Evolutionary conservation across 2,329 filamentous ascomycete genomes (phyloP).

Genomic region (Fusarium cyanostomum): DNA sequence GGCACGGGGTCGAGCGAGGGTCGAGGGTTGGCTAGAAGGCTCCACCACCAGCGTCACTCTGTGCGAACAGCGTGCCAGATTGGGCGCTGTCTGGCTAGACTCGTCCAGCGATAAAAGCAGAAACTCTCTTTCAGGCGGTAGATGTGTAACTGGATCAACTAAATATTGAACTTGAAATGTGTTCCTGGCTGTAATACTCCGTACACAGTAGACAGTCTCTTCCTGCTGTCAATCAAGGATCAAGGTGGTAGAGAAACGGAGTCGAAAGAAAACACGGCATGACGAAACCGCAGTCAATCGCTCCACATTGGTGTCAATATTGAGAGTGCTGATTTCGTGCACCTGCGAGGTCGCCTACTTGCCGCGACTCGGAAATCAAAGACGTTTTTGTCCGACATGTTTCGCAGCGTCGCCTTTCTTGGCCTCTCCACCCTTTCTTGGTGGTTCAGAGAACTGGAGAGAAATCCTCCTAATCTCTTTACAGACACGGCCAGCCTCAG

Average conservation of each 20-base stretch:
- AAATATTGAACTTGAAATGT: conserved; percentile 4
- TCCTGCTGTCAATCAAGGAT: not conserved
- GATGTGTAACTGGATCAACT: conserved; percentile 9
- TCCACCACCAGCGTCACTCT: conserved; percentile 34
- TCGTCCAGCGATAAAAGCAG: conserved; percentile 19
- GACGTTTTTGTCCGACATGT: conserved; percentile 30
- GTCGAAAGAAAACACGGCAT: not conserved
- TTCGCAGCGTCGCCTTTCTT: not conserved
- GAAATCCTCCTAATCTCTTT: not conserved
- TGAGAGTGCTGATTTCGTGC: conserved; percentile 22
- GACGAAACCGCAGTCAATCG: conserved; percentile 6
- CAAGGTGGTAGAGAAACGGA: not conserved
- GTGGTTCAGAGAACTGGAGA: not conserved
- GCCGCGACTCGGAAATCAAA: conserved; percentile 14
- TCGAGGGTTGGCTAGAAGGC: conserved; percentile 34
- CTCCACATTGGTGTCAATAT: conserved; percentile 10
- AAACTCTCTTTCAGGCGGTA: conserved; percentile 29
- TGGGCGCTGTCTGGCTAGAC: conserved; percentile 23
- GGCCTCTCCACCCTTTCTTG: not conserved
- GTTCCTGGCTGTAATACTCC: conserved; percentile 23
- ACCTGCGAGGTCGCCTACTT: conserved; percentile 26
- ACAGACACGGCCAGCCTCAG: not conserved
- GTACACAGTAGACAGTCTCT: too few relatives aligned
- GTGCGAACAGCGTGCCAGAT: conserved; percentile 33
- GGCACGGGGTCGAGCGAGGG: conserved; percentile 37